Conservation (phyloP, 352 stramenopile species). For the Phytophthora uliginosa region DNA sequence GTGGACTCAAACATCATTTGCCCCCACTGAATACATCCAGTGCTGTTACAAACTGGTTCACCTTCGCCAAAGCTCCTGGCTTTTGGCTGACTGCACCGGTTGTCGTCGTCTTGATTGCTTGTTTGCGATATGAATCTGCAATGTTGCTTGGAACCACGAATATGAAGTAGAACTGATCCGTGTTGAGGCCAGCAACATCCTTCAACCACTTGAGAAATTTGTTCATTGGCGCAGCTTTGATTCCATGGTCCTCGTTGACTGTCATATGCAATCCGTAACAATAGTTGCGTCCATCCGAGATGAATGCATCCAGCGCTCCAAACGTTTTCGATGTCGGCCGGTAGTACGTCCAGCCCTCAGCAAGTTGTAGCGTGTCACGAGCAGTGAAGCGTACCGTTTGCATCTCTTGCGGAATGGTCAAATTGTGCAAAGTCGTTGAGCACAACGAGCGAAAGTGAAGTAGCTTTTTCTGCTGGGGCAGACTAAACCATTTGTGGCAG, state of each 20-base stretch:
- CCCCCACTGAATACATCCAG: no score
- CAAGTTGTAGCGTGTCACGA: not conserved
- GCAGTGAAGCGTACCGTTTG: conserved; percentile 4
- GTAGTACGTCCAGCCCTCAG: not conserved
- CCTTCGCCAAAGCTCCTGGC: no score
- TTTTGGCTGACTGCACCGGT: no score
- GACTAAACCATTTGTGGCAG: conserved; percentile 20
- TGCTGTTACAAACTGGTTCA: no score
- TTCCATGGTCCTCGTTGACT: not conserved
- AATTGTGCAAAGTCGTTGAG: not conserved
- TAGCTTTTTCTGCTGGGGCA: not conserved
- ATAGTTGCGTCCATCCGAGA: not conserved
- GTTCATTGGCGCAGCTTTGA: conserved; percentile 11
- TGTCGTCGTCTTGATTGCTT: conserved; percentile 8
- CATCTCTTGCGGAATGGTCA: not conserved
- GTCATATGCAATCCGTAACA: conserved; percentile 13
- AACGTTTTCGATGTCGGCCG: conserved; percentile 8
- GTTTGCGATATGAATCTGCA: conserved; percentile 10
- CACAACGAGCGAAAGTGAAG: not conserved
- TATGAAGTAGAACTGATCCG: conserved; percentile 10
- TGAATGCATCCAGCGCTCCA: conserved; percentile 17
- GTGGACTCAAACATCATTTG: no score
- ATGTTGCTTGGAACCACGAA: conserved; percentile 22
- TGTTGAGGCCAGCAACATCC: conserved; percentile 1
- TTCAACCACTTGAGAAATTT: conserved; percentile 19